phyloP scores from a whole-genome alignment of 208 protist species.

The Trypanosomatidae sp. region DNA sequence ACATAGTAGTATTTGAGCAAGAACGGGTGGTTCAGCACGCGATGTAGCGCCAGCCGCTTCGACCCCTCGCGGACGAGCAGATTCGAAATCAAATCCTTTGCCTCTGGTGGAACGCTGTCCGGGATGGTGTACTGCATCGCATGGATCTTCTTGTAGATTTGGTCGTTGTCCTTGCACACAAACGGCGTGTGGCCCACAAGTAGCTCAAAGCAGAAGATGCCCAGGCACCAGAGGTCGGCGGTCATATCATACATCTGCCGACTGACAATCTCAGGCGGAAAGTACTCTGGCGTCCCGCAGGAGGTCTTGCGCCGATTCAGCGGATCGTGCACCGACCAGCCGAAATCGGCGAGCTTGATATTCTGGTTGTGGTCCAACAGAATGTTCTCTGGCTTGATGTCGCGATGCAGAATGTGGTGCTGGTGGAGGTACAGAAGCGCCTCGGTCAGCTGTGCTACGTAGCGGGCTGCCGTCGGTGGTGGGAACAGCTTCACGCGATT shows the following conservation, averaged over 20 bases:
- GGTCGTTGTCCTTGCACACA: conserved; percentile 79
- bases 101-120: conserved; percentile 74
- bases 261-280: conserved; percentile 99
- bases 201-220: conserved; percentile 98
- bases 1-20: conserved; percentile 91
- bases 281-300: conserved; percentile 99
- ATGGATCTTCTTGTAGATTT: conserved; percentile 93
- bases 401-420: conserved; percentile 97
- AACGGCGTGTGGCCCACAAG: conserved; percentile 96
- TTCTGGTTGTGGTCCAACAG: conserved; percentile 92
- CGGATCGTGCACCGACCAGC: conserved; percentile 98
- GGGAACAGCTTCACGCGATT: conserved; percentile 87
- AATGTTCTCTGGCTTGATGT: conserved; percentile 96
- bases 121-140: conserved; percentile 90
- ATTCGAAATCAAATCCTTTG: conserved; percentile 87
- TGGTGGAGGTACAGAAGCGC: conserved; percentile 97
- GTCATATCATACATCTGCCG: conserved; percentile 85
- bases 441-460: conserved; percentile 93
- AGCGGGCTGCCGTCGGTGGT: conserved; percentile 85
- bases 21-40: conserved; percentile 85
- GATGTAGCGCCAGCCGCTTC: conserved; percentile 78
- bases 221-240: conserved; percentile 97
- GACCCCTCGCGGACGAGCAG: conserved; percentile 72
- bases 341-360: conserved; percentile 99
- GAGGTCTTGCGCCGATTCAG: conserved; percentile 91